Evolutionary conservation across 768 basidiomycete genomes (phyloP).

Genomic region (Tricholoma furcatifolium): DNA sequence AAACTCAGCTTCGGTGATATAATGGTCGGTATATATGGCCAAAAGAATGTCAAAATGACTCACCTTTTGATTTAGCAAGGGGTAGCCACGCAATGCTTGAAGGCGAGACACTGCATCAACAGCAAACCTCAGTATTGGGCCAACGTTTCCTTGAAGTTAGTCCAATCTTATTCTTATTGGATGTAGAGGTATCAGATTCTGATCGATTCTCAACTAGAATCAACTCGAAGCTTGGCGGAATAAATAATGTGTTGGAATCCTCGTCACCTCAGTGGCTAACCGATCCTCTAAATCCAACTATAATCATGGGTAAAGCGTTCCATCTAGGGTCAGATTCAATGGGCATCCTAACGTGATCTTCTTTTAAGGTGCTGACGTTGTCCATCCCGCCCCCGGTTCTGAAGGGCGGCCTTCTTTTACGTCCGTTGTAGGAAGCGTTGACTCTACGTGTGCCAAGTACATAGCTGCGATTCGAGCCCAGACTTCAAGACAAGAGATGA

Average conservation of each 20-base stretch:
- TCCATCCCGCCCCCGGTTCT: conserved; percentile 76
- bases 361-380: conserved; percentile 68
- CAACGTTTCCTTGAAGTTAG: conserved; percentile 79
- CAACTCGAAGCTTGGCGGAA: conserved; percentile 82
- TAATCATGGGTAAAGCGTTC: conserved; percentile 64
- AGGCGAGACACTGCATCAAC: conserved; percentile 55
- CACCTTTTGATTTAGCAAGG: conserved; percentile 46
- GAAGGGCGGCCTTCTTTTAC: conserved; percentile 76
- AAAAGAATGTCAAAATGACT: neutral
- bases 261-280: conserved; percentile 53
- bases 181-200: neutral
- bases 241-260: conserved; percentile 72
- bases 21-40: conserved; percentile 18
- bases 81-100: conserved; percentile 80
- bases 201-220: conserved; percentile 40
- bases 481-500: conserved; percentile 62
- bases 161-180: neutral
- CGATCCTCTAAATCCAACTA: conserved; percentile 68
- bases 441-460: conserved; percentile 69
- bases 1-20: conserved; percentile 53
- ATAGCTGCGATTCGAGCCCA: conserved; percentile 55
- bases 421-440: conserved; percentile 72
- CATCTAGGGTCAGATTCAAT: neutral
- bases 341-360: neutral
- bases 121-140: conserved; percentile 80